Percentiles rank a stretch among this genome's conserved stretches.
Conservation (phyloP, 768 basidiomycete species). For the Baorangia bicolor region DNA sequence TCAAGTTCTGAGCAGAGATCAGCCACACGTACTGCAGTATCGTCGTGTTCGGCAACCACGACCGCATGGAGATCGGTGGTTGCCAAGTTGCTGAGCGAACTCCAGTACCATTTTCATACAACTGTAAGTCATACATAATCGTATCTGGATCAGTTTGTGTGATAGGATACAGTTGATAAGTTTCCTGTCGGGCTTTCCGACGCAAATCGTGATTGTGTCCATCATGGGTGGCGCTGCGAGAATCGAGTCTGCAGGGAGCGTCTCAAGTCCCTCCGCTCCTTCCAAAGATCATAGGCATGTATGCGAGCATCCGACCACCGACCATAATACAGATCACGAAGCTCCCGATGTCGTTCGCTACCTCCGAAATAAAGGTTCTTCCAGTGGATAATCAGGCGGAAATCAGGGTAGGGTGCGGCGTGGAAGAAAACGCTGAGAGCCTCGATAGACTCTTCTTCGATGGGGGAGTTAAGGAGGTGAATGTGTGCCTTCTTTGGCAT, state of each 20-base stretch:
- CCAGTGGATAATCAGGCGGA: slow-evolving; percentile 2
- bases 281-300: background rate
- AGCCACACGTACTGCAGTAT: too few relatives aligned
- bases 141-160: too few relatives aligned
- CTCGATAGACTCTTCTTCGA: slow-evolving; percentile 1
- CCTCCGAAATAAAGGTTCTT: background rate
- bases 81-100: too few relatives aligned
- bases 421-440: slow-evolving; percentile 16
- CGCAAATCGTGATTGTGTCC: too few relatives aligned
- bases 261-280: slow-evolving; percentile 2
- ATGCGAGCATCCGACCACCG: slow-evolving; percentile 1
- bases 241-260: background rate
- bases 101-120: too few relatives aligned
- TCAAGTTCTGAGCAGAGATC: too few relatives aligned
- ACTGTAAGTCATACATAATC: too few relatives aligned
- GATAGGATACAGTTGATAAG: too few relatives aligned
- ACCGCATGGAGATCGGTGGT: too few relatives aligned
- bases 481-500: background rate
- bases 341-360: background rate
- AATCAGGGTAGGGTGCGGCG: slow-evolving; percentile 1
- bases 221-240: background rate
- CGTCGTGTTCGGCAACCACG: too few relatives aligned
- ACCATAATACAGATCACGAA: background rate
- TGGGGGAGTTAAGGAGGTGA: slow-evolving; percentile 1
- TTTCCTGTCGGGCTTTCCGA: too few relatives aligned